Base-by-base conservation (phyloP, 139 green algal genomes). In the Coelastrella sp. region DNA sequence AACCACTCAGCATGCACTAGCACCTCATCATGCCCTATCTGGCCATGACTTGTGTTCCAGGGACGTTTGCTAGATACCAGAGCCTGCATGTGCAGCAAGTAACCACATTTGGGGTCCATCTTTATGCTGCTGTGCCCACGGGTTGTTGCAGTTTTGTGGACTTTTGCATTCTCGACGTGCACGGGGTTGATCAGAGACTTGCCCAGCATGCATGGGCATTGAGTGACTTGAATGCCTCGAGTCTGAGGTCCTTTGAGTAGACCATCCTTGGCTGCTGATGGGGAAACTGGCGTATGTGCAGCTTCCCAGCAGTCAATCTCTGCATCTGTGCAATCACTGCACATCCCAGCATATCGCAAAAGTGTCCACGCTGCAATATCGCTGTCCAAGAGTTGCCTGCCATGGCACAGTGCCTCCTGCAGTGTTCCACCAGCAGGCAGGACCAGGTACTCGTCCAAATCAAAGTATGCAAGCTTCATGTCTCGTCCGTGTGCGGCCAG, bases 371-470 rank as follows among this genome's bases (percentile, higher is more conserved):
- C 19, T 25, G 70, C 15, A 7, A 25, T 25, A 24, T 24, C 6
- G 25, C 20, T 19, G 20, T 27, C 82, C 61, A 87, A 20, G 17
- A 70, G 22, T 63, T 61, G 27, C 63, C 27, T 7, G 6, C 11
- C 7, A 10, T 22, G 20, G 49, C 84, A 88, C 19, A 35, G 14
- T 10, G n/a, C 25, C 10, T 59, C 56, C n/a, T 60, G 22, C 20
- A 88, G 19, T 22, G 20, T 75, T 12, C 19, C n/a, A 19, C 68
- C 68, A 7, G 8, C 6, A 20, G 68, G 84, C 35, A 88, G 11
- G 6, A 88, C 68, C 4, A 88, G 15, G 22, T 88, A 88, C 49
- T 88, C 84, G 14, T 88, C 84, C 68, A 88, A 20, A 22, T 88
- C 84, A 22, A 88, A 60, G 49, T 72, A 88, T 9, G 66, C 68